phyloP scores from a whole-genome alignment of 2,329 filamentous ascomycete genomes.

The Fusarium armeniacum region DNA sequence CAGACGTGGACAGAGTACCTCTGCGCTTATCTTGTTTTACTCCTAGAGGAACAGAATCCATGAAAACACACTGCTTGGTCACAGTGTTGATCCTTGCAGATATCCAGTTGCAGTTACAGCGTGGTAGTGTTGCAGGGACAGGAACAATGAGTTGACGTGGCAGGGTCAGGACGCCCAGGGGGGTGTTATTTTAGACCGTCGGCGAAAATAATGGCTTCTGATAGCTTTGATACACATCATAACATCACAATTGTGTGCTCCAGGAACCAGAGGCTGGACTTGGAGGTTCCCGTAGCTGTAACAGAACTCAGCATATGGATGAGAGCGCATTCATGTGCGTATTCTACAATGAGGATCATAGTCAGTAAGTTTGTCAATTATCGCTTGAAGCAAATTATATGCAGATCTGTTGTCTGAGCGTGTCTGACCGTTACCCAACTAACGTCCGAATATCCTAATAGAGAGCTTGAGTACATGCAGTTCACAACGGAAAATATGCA shows the following conservation, averaged over 20 bases:
- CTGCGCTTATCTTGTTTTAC: neutral
- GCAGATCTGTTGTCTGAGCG: too few species aligned
- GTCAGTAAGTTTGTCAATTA: neutral
- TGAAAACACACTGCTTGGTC: neutral
- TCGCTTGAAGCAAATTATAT: neutral
- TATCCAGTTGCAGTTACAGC: constrained; percentile 25
- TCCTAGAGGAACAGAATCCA: constrained; percentile 6
- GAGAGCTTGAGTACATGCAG: neutral
- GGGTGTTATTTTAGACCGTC: neutral
- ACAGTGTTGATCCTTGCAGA: constrained; percentile 1
- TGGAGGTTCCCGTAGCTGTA: too few species aligned
- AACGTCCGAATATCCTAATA: constrained; percentile 7
- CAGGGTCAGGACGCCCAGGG: constrained; percentile 5
- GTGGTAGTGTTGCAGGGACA: constrained; percentile 13
- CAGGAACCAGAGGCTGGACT: neutral
- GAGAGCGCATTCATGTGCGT: neutral
- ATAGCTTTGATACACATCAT: neutral
- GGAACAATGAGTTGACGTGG: constrained; percentile 1
- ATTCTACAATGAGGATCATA: neutral
- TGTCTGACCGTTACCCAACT: neutral
- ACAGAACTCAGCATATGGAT: too few species aligned
- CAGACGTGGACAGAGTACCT: neutral
- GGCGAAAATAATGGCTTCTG: neutral
- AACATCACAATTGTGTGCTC: neutral
- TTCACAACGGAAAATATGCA: constrained; percentile 5